These are phyloP conservation scores for Salix suchowensis DNA, from an alignment of 345 rosid species.

Conservation along the genomic window DNA sequence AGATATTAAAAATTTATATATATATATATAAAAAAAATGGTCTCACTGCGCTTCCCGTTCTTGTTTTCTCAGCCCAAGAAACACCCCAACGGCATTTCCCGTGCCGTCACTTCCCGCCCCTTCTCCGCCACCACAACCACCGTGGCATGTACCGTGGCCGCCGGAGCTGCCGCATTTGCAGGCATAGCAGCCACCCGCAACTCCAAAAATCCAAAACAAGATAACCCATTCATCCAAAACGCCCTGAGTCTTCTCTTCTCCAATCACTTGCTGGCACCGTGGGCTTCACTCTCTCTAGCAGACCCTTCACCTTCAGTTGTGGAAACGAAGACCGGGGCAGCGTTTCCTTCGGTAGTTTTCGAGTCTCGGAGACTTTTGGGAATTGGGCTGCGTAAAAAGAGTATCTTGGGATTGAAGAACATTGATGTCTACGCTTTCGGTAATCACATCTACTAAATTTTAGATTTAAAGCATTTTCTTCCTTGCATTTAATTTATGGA, in stretches of 20 bases:
- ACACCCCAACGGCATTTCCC: conserved; percentile 20
- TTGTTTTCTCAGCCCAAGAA: conserved; percentile 64
- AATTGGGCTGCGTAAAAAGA: conserved; percentile 70
- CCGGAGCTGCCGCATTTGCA: conserved; percentile 37
- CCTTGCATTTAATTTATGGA: neutral
- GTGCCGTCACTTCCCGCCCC: conserved; percentile 25
- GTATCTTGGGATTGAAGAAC: conserved; percentile 71
- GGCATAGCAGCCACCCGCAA: conserved; percentile 38
- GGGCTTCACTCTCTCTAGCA: conserved; percentile 68
- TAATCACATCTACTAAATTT: conserved; percentile 11
- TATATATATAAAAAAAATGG: conserved; percentile 30
- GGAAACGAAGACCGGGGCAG: conserved; percentile 59
- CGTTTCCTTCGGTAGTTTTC: conserved; percentile 54
- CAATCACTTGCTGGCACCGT: conserved; percentile 28
- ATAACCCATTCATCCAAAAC: conserved; percentile 21
- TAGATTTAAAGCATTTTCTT: neutral
- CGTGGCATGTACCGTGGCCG: conserved; percentile 29
- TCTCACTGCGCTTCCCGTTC: conserved; percentile 76
- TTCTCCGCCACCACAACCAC: conserved; percentile 28
- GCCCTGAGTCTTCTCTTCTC: conserved; percentile 37
- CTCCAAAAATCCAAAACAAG: conserved; percentile 19
- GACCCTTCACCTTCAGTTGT: conserved; percentile 48
- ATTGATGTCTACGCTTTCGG: conserved; percentile 82
- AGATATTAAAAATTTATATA: neutral
- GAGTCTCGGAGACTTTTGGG: conserved; percentile 64